Percentiles rank a stretch among this genome's conserved stretches.
These are phyloP conservation scores for Epichloe aotearoae DNA, from an alignment of 2,329 filamentous ascomycete species.

Conservation along the genomic window DNA sequence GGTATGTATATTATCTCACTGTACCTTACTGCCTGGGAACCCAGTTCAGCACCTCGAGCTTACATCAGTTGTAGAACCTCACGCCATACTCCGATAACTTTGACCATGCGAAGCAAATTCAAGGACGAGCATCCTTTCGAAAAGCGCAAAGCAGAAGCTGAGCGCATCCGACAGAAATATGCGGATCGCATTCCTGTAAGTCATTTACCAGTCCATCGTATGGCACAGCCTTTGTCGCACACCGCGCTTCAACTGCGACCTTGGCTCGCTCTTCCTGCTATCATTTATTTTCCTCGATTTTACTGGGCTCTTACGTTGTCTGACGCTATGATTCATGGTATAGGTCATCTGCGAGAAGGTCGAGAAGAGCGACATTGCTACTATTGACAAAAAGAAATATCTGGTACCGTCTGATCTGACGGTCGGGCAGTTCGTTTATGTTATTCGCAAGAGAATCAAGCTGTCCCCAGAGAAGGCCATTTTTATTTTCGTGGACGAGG, in stretches of 20 bases:
- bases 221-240: not conserved
- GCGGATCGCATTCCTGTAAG: constrained; percentile 94
- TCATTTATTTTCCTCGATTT: too few relatives aligned
- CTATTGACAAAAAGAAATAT: constrained; percentile 99
- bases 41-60: not conserved
- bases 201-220: constrained; percentile 13
- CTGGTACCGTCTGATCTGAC: constrained; percentile 94
- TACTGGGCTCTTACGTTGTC: not conserved
- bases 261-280: not conserved
- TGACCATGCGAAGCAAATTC: constrained; percentile 93
- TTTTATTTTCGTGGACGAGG: constrained; percentile 99
- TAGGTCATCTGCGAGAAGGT: constrained; percentile 99
- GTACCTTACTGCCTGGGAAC: not conserved
- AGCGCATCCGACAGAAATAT: constrained; percentile 98
- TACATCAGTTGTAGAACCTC: not conserved
- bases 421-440: constrained; percentile 98
- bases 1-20: not conserved
- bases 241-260: not conserved
- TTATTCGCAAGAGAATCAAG: constrained; percentile 99
- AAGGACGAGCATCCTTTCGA: constrained; percentile 99
- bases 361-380: constrained; percentile 97
- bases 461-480: constrained; percentile 98
- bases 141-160: constrained; percentile 99
- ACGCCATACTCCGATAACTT: constrained; percentile 12
- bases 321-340: constrained; percentile 3